Conservation (phyloP, 2,329 filamentous ascomycete species). For the Pseudogymnoascus sp. region DNA sequence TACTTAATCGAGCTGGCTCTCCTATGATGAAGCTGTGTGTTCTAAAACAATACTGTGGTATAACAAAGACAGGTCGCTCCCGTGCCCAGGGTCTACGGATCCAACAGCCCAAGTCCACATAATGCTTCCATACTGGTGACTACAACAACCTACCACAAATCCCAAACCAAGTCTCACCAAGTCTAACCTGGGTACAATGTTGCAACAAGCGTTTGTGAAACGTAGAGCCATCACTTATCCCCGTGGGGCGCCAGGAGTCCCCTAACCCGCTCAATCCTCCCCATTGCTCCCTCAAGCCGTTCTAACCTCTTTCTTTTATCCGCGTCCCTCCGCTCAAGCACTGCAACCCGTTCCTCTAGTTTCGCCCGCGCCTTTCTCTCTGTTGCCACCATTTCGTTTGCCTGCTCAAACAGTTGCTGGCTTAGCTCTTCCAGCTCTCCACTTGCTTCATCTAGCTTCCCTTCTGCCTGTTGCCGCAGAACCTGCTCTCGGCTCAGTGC, state of each 20-base stretch:
- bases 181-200: neutral
- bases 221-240: neutral
- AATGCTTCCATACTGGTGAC: neutral
- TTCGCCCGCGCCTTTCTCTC: constrained; percentile 65
- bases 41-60: neutral
- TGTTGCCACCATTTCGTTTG: constrained; percentile 78
- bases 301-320: constrained; percentile 66
- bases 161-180: neutral
- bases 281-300: constrained; percentile 62
- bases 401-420: constrained; percentile 69
- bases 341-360: constrained; percentile 62
- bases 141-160: neutral
- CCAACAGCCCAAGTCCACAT: neutral
- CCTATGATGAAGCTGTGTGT: neutral
- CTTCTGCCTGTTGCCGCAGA: constrained; percentile 62
- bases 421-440: constrained; percentile 73
- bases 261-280: constrained; percentile 63
- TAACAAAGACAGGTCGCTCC: neutral
- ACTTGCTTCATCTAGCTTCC: constrained; percentile 57
- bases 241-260: constrained; percentile 39
- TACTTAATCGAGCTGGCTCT: constrained; percentile 1
- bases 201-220: neutral
- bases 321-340: constrained; percentile 61
- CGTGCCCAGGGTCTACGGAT: neutral
- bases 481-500: constrained; percentile 60